These are phyloP conservation scores for Exidia glandulosa DNA, from an alignment of 768 basidiomycete species.

Conservation along the genomic window DNA sequence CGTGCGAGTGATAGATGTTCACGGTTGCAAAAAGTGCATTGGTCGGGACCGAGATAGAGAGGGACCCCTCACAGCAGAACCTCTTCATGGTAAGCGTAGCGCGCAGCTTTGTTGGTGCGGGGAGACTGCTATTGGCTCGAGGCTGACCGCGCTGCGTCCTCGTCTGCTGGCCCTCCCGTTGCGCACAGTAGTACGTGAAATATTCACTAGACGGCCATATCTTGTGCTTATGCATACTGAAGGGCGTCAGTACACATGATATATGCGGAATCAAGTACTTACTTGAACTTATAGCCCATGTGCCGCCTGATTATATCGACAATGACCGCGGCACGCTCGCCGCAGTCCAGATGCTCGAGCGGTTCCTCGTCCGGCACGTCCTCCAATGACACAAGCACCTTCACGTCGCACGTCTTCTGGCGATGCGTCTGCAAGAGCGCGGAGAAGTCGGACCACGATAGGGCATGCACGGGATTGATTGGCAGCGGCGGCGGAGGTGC, in stretches of 20 bases:
- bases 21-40: not conserved
- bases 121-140: not conserved
- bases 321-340: too few species aligned
- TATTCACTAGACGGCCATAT: not conserved
- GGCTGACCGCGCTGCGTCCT: not conserved
- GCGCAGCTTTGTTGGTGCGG: not conserved
- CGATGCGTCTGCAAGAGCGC: too few species aligned
- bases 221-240: not conserved
- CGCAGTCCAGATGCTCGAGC: too few species aligned
- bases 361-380: too few species aligned
- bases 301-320: not conserved
- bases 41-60: not conserved
- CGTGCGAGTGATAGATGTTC: not conserved
- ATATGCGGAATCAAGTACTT: not conserved
- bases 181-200: conserved; percentile 4
- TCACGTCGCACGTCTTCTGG: too few species aligned
- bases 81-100: not conserved
- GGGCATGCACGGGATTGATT: too few species aligned
- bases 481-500: too few species aligned
- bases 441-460: too few species aligned
- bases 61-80: not conserved
- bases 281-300: not conserved
- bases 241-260: not conserved
- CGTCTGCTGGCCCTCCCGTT: conserved; percentile 5
- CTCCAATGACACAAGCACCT: too few species aligned